Conservation (phyloP, 345 rosid species). For the Citrus reticulata region DNA sequence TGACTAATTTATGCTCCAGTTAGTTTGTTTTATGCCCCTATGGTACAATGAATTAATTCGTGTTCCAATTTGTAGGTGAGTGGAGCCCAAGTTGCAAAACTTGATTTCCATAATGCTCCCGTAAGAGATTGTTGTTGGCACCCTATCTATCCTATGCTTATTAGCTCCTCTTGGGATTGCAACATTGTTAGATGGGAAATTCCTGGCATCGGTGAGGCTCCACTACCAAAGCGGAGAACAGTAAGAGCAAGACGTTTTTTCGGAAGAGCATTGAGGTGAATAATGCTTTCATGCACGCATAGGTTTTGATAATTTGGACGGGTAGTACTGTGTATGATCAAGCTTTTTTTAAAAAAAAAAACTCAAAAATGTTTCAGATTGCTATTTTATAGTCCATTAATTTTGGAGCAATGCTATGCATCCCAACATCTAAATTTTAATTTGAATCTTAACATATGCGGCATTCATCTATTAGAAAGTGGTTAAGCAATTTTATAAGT, state of each 20-base stretch:
- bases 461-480: too few species aligned
- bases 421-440: too few species aligned
- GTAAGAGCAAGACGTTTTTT: neutral
- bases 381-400: too few species aligned
- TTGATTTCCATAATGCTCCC: conserved; percentile 31
- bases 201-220: conserved; percentile 22
- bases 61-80: conserved; percentile 32
- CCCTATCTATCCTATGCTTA: conserved; percentile 45
- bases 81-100: conserved; percentile 47
- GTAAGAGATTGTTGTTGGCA: conserved; percentile 79
- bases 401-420: too few species aligned
- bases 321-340: too few species aligned
- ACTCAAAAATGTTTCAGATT: neutral
- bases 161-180: conserved; percentile 67
- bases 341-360: too few species aligned
- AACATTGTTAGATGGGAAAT: conserved; percentile 55
- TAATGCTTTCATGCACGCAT: neutral
- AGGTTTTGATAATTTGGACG: neutral
- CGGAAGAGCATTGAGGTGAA: neutral
- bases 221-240: neutral
- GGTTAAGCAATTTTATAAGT: too few species aligned
- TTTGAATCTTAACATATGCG: too few species aligned
- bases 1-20: too few species aligned
- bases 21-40: neutral
- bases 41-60: neutral